Percentiles rank a stretch among this genome's conserved stretches.
Evolutionary conservation across 163 green algal species (phyloP).

Genomic region (Trebouxia gelatinosa): DNA sequence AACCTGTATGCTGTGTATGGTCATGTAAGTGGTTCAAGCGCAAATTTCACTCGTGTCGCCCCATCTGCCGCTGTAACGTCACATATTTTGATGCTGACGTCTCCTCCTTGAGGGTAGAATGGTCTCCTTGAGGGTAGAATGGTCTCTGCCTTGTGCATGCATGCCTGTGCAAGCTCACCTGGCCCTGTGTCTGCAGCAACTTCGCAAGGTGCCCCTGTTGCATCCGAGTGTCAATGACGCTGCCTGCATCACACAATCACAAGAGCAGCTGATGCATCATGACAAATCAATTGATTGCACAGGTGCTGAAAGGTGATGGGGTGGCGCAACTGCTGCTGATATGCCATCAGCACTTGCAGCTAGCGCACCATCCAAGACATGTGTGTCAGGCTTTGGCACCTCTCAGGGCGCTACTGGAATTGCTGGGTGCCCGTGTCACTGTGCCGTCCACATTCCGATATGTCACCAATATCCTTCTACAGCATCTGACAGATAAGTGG

Average conservation of each 20-base stretch:
- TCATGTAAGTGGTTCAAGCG: no score
- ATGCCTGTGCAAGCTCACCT: not conserved
- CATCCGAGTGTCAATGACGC: no score
- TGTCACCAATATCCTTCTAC: constrained; percentile 41
- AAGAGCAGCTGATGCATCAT: not conserved
- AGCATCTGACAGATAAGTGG: constrained; percentile 32
- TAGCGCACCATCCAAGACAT: constrained; percentile 40
- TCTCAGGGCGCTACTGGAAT: constrained; percentile 35
- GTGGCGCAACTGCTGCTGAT: constrained; percentile 39
- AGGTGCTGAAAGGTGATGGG: constrained; percentile 27
- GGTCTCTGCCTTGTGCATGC: no score
- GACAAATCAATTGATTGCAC: not conserved
- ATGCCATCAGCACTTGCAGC: constrained; percentile 34
- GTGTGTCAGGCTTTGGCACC: constrained; percentile 22
- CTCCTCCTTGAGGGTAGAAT: no score
- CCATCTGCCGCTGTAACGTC: no score
- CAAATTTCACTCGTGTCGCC: no score
- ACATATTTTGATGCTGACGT: no score
- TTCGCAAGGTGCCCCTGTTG: no score
- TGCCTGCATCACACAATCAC: not conserved
- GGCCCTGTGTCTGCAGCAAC: no score
- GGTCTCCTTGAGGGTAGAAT: no score
- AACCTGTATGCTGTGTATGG: not conserved
- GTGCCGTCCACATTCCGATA: constrained; percentile 42
- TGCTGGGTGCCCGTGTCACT: constrained; percentile 36